These are phyloP conservation scores for Phaseolus coccineus DNA, from an alignment of 331 rosid species.

Conservation along the genomic window DNA sequence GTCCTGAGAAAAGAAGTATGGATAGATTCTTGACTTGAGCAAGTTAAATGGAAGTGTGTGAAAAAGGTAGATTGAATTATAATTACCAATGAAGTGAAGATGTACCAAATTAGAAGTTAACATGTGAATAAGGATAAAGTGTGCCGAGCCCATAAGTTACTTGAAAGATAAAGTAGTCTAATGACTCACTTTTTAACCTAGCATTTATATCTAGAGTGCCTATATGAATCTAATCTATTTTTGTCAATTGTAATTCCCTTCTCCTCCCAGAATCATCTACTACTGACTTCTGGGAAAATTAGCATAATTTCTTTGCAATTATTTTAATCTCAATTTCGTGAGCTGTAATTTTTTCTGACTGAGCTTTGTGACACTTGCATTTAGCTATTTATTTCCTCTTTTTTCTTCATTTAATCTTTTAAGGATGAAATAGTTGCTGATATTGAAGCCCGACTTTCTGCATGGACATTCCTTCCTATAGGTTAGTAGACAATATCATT, in stretches of 20 bases:
- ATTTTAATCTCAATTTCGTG: conserved; percentile 10
- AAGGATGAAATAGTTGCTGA: conserved; percentile 76
- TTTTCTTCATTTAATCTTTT: conserved; percentile 46
- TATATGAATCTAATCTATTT: conserved; percentile 18
- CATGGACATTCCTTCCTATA: conserved; percentile 93
- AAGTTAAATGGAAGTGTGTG: neutral
- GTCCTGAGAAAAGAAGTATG: neutral
- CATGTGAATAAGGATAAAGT: neutral
- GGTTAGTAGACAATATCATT: conserved; percentile 50
- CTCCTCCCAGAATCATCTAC: neutral
- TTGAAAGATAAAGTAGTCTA: neutral
- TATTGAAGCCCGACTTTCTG: conserved; percentile 75
- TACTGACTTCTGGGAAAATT: conserved; percentile 1
- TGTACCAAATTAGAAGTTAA: neutral
- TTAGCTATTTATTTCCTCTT: conserved; percentile 10
- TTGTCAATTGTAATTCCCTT: conserved; percentile 7
- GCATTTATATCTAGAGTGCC: neutral
- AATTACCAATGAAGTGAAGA: conserved; percentile 5
- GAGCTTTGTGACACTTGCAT: conserved; percentile 20
- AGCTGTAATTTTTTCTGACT: conserved; percentile 10
- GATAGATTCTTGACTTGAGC: neutral
- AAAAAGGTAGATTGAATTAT: conserved; percentile 1
- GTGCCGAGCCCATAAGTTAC: neutral
- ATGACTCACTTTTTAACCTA: neutral
- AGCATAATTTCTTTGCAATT: neutral